Conservation (phyloP, 192 early-diverging fungal genomes). For the Rhizoclosmatium globosum region DNA sequence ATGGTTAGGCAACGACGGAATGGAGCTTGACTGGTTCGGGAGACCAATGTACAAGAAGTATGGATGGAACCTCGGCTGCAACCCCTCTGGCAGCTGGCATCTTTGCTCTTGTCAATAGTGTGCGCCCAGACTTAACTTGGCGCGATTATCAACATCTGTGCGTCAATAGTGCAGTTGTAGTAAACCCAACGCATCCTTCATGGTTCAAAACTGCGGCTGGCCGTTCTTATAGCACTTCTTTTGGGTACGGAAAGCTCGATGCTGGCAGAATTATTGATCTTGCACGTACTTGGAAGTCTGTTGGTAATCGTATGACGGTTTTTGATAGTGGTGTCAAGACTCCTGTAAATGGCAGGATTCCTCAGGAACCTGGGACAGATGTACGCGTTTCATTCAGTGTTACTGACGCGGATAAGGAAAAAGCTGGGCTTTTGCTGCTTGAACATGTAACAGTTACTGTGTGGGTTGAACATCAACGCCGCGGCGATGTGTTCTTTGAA, state of each 20-base stretch:
- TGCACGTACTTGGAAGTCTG: conserved; percentile 70
- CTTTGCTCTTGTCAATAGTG: conserved; percentile 79
- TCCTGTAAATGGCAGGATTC: conserved; percentile 48
- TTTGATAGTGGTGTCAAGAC: conserved; percentile 41
- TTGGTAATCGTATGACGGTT: conserved; percentile 67
- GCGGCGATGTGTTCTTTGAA: conserved; percentile 88
- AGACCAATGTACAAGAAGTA: conserved; percentile 71
- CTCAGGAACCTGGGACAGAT: conserved; percentile 39
- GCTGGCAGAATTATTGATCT: conserved; percentile 79
- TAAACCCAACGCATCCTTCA: conserved; percentile 72
- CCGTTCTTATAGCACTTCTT: conserved; percentile 87
- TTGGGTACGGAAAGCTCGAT: conserved; percentile 92
- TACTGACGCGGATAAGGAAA: background rate
- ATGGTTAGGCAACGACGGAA: conserved; percentile 82
- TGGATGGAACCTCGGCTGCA: conserved; percentile 95
- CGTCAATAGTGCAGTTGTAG: conserved; percentile 76
- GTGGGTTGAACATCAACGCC: conserved; percentile 77
- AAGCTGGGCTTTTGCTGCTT: conserved; percentile 53
- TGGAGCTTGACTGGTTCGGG: conserved; percentile 54
- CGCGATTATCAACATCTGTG: conserved; percentile 89
- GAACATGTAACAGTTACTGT: conserved; percentile 93
- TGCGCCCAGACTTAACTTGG: conserved; percentile 90
- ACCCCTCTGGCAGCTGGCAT: conserved; percentile 91
- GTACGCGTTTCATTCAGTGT: background rate
- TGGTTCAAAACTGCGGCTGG: conserved; percentile 77